Evolutionary conservation across 2,329 filamentous ascomycete genomes (phyloP).

Genomic region (Juglanconis oblonga): DNA sequence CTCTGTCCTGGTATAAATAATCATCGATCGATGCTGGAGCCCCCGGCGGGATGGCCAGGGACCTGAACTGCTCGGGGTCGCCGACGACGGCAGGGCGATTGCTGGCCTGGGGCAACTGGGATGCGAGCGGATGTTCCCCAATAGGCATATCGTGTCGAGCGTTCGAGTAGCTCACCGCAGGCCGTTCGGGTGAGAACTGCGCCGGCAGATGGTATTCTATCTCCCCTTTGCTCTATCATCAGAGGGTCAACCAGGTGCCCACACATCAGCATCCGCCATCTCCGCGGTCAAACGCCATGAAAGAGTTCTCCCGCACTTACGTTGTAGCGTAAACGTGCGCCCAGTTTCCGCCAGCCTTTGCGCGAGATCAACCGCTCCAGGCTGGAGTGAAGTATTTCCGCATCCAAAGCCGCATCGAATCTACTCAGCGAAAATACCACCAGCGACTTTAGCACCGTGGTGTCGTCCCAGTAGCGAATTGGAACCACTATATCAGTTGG

Average conservation of each 20-base stretch:
- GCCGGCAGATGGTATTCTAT: not conserved
- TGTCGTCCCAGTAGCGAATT: constrained; percentile 24
- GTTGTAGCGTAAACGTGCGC: constrained; percentile 12
- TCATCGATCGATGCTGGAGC: constrained; percentile 30
- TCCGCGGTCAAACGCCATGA: too few species aligned
- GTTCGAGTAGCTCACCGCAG: constrained; percentile 33
- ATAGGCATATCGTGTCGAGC: constrained; percentile 26
- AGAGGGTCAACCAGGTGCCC: too few species aligned
- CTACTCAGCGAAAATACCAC: constrained; percentile 22
- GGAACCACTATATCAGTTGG: constrained; percentile 18
- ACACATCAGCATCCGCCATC: too few species aligned
- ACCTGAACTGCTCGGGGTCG: constrained; percentile 23
- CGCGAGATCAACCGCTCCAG: constrained; percentile 23
- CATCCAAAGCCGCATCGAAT: constrained; percentile 24
- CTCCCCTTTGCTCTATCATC: not conserved
- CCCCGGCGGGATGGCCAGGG: constrained; percentile 20
- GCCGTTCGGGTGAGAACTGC: constrained; percentile 31
- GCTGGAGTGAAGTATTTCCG: constrained; percentile 20
- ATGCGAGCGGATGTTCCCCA: constrained; percentile 32
- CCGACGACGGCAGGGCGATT: constrained; percentile 25
- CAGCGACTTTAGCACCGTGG: constrained; percentile 20
- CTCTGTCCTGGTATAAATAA: constrained; percentile 35
- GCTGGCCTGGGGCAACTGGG: constrained; percentile 26
- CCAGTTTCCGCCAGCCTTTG: constrained; percentile 25
- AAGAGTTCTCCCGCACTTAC: constrained; percentile 13